Conservation (phyloP, 1,284 basidiomycete species). For the Leccinum proximum region DNA sequence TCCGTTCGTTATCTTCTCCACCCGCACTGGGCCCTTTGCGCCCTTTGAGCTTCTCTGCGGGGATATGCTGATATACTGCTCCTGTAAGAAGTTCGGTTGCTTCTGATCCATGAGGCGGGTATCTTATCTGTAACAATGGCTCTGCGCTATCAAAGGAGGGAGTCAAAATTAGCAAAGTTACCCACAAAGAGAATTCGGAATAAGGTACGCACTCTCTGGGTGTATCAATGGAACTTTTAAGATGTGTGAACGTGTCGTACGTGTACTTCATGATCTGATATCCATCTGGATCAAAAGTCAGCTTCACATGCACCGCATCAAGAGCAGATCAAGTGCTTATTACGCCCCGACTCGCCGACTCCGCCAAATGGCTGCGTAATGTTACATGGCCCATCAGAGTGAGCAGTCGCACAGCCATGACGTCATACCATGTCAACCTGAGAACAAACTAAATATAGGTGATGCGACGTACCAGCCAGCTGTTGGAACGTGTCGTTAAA, state of each 20-base stretch:
- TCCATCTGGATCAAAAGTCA: slow-evolving; percentile 34
- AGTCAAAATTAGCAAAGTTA: neutral
- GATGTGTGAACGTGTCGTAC: slow-evolving; percentile 47
- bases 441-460: neutral
- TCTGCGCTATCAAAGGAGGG: slow-evolving; percentile 18
- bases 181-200: neutral
- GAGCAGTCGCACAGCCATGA: slow-evolving; percentile 8
- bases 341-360: slow-evolving; percentile 43
- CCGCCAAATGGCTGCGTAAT: slow-evolving; percentile 25
- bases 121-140: slow-evolving; percentile 18
- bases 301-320: neutral
- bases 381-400: neutral
- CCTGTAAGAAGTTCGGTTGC: slow-evolving; percentile 14
- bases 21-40: neutral
- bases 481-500: slow-evolving; percentile 55
- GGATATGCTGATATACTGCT: slow-evolving; percentile 15
- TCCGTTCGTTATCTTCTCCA: neutral
- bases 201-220: slow-evolving; percentile 34
- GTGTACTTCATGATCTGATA: slow-evolving; percentile 40
- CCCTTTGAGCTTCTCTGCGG: slow-evolving; percentile 7
- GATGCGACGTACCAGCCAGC: slow-evolving; percentile 27
- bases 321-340: slow-evolving; percentile 30
- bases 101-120: slow-evolving; percentile 22
- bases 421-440: slow-evolving; percentile 2
- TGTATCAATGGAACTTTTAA: slow-evolving; percentile 40